Percentiles rank a stretch among this genome's conserved stretches.
These are phyloP conservation scores for Boletus smithii DNA, from an alignment of 1,284 basidiomycete species.

Conservation along the genomic window DNA sequence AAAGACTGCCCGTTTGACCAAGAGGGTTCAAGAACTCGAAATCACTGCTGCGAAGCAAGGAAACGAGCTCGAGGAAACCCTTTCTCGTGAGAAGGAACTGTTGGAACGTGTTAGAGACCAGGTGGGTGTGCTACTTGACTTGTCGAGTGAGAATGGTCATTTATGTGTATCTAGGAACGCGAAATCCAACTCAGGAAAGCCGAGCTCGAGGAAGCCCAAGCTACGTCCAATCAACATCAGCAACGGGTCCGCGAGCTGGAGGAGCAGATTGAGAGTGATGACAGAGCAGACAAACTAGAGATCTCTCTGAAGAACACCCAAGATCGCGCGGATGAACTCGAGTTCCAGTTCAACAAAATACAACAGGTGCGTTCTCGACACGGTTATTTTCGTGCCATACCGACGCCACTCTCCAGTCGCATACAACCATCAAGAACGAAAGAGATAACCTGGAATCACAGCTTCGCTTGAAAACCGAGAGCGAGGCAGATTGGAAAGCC, in stretches of 20 bases:
- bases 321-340: constrained; percentile 74
- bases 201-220: constrained; percentile 50
- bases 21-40: constrained; percentile 43
- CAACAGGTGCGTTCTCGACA: constrained; percentile 54
- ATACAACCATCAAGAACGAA: constrained; percentile 56
- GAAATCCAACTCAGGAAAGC: constrained; percentile 61
- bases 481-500: constrained; percentile 44
- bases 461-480: constrained; percentile 39
- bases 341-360: constrained; percentile 72
- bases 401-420: constrained; percentile 41
- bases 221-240: constrained; percentile 51
- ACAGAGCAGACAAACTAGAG: constrained; percentile 71
- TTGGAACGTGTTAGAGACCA: constrained; percentile 59
- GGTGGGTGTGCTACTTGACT: constrained; percentile 37
- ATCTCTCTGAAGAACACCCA: constrained; percentile 69
- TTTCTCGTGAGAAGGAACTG: constrained; percentile 51
- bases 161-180: constrained; percentile 51
- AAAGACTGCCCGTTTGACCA: constrained; percentile 39
- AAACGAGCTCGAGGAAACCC: constrained; percentile 37
- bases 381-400: not conserved
- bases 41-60: constrained; percentile 38
- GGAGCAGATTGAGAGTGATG: constrained; percentile 77
- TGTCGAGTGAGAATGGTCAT: not conserved
- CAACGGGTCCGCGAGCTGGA: constrained; percentile 65
- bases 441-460: constrained; percentile 52